Base-by-base conservation (phyloP, 1,284 basidiomycete genomes). In the Apiotrichum gamsii region DNA sequence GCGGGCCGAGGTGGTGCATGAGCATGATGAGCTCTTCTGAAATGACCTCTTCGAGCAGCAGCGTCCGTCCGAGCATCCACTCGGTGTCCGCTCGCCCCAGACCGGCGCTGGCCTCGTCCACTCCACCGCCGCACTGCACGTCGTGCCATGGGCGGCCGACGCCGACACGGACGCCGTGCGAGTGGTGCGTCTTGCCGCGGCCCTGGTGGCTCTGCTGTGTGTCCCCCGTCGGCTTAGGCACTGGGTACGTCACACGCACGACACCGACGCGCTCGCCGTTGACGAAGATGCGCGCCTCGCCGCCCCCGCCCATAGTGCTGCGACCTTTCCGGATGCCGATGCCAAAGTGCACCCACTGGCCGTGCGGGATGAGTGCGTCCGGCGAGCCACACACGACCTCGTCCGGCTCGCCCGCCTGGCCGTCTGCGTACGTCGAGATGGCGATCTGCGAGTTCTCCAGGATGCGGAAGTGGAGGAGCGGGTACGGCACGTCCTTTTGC, bases 361-460 rank as follows among this genome's bases (percentile, higher is more conserved):
- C 54, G 49, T 73, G 71, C 1, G 69, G 65, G 2, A 73, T 52
- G 42, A 73, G 54, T 6, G 69, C 69, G 35, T 72, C 69, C 4
- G 60, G 58, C 1, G 65, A 62, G 1, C 56, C 49, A 37, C 70
- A 72, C 9, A 72, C 49, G 6, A 67, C 47, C 46, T 73, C 71
- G 4, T 60, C 54, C 2, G 56, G 50, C 23, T 41, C 47, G 15
- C 11, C 40, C 8, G 29, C 34, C 25, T 51, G 36, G 20, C 45
- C 45, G 11, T 53, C 52, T 11, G 16, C 29, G n/a, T 36, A 42
- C 3, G 61, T 48, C n/a, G 51, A 51, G 20, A 73, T 53, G 2
- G 60, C 65, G 19, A 73, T 69, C 36, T 71, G 69, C 6, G 71
- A 72, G 39, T 68, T 71, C 29, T 71, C 70, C 13, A 73, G 54